Evolutionary conservation across 768 basidiomycete species (phyloP).

Genomic region (Mycena albidolilacea): DNA sequence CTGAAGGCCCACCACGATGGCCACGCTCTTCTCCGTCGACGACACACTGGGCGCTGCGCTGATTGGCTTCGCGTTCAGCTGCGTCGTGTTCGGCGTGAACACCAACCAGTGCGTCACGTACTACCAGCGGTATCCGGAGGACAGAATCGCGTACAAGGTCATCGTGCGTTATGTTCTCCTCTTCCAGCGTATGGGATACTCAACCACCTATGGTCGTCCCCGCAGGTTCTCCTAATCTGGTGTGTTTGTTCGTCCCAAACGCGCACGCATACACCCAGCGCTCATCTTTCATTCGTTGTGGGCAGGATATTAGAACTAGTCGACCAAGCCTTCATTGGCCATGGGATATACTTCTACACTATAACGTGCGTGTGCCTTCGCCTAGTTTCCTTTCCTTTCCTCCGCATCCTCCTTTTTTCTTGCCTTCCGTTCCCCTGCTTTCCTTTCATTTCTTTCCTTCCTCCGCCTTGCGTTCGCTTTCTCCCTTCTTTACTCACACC

Average conservation of each 20-base stretch:
- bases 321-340: conserved; percentile 67
- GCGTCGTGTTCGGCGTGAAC: conserved; percentile 57
- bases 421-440: no score
- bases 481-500: background rate
- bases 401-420: background rate
- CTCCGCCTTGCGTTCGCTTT: background rate
- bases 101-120: conserved; percentile 56
- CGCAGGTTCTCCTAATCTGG: conserved; percentile 51
- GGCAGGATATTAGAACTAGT: conserved; percentile 61
- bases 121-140: conserved; percentile 55
- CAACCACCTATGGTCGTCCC: background rate
- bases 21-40: conserved; percentile 39
- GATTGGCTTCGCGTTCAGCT: conserved; percentile 57
- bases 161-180: conserved; percentile 34
- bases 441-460: no score
- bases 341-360: conserved; percentile 68
- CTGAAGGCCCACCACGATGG: background rate
- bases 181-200: background rate
- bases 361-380: conserved; percentile 59
- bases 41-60: conserved; percentile 58
- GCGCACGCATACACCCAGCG: background rate
- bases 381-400: background rate
- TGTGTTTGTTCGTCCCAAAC: conserved; percentile 29
- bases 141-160: conserved; percentile 43
- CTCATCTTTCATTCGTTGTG: background rate